Percentiles rank a stretch among this genome's conserved stretches.
Conservation (phyloP, 1,284 basidiomycete genomes). For the Apiotrichum siamense region DNA sequence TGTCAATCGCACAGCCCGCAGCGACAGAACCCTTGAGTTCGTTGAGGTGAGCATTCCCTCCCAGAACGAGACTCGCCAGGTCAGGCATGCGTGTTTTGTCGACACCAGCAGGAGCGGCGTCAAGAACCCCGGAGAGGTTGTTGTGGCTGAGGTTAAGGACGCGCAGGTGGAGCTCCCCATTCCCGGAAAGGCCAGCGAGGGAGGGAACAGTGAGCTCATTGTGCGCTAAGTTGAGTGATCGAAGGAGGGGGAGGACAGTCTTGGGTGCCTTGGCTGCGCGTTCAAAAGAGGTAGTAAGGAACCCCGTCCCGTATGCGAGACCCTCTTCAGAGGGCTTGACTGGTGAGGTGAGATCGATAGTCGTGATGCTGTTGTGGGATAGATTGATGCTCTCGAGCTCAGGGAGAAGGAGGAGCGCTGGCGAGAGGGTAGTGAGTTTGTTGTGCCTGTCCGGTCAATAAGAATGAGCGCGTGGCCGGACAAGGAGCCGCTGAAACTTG, state of each 20-base stretch:
- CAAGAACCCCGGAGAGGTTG: conserved; percentile 24
- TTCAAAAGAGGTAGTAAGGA: conserved; percentile 38
- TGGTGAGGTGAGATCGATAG: conserved; percentile 32
- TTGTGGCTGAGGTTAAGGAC: conserved; percentile 34
- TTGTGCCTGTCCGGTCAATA: conserved; percentile 35
- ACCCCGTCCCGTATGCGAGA: conserved; percentile 39
- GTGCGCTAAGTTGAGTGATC: conserved; percentile 31
- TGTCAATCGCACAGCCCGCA: conserved; percentile 21
- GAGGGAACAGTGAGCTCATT: conserved; percentile 28
- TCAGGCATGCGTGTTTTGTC: conserved; percentile 21
- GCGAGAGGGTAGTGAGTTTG: conserved; percentile 30
- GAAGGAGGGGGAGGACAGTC: conserved; percentile 28
- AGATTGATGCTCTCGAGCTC: conserved; percentile 38
- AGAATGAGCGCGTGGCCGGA: neutral
- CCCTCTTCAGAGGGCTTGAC: conserved; percentile 39
- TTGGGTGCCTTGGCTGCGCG: conserved; percentile 22
- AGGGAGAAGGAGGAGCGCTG: conserved; percentile 38
- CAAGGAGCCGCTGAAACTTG: neutral
- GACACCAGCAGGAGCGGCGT: conserved; percentile 19
- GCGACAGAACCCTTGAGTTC: conserved; percentile 22
- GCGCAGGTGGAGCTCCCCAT: conserved; percentile 20
- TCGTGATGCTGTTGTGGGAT: conserved; percentile 36
- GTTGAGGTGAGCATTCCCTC: conserved; percentile 24
- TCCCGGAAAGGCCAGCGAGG: conserved; percentile 17
- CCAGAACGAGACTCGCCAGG: conserved; percentile 25